Conservation (phyloP, 495 filamentous ascomycete genomes). For the Penicillium paradoxum region DNA sequence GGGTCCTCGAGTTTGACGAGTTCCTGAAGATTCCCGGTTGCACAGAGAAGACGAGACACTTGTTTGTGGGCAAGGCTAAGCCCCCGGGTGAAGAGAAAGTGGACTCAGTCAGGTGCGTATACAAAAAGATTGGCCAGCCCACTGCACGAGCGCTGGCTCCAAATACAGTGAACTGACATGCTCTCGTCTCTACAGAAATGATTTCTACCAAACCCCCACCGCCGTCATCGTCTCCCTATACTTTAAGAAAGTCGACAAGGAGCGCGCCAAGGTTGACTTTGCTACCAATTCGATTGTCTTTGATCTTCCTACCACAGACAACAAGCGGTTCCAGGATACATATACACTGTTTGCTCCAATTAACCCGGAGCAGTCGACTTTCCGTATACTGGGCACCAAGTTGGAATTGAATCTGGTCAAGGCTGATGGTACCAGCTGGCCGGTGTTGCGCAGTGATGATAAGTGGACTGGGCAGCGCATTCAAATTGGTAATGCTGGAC, state of each 20-base stretch:
- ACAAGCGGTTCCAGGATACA: constrained; percentile 72
- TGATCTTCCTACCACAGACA: constrained; percentile 78
- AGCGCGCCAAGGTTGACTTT: constrained; percentile 66
- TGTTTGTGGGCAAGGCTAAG: constrained; percentile 81
- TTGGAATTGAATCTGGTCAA: constrained; percentile 82
- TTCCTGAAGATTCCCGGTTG: constrained; percentile 95
- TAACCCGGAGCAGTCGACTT: constrained; percentile 65
- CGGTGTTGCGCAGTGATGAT: constrained; percentile 82
- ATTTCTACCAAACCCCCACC: constrained; percentile 90
- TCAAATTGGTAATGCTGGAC: constrained; percentile 74
- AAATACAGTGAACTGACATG: background rate
- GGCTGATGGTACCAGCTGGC: constrained; percentile 79
- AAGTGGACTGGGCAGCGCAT: constrained; percentile 71
- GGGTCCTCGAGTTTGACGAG: constrained; percentile 94
- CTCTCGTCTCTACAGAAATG: constrained; percentile 49
- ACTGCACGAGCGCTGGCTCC: background rate
- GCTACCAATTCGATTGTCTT: constrained; percentile 54
- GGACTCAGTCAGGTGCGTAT: constrained; percentile 65
- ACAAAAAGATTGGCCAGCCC: background rate
- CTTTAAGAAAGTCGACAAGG: constrained; percentile 93
- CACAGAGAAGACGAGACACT: constrained; percentile 70
- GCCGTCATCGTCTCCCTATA: constrained; percentile 88
- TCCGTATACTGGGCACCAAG: constrained; percentile 92
- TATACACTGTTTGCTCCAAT: constrained; percentile 75
- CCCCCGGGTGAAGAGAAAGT: constrained; percentile 49